phyloP scores from a whole-genome alignment of 2,329 filamentous ascomycete species.

The Capronia epimyces region DNA sequence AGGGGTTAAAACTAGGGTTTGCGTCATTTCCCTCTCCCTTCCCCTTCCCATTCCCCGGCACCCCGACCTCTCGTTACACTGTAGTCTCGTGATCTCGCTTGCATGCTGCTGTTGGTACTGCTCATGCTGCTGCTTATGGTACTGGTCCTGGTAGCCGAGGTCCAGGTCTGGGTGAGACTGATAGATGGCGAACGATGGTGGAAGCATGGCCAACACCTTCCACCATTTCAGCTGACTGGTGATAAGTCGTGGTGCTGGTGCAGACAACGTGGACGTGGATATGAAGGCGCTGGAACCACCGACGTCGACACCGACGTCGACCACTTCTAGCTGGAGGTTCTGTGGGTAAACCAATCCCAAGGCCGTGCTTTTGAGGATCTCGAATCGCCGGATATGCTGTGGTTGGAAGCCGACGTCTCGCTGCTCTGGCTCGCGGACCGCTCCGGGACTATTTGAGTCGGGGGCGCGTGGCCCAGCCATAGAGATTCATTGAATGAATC shows the following conservation, averaged over 20 bases:
- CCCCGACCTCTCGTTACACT: not conserved
- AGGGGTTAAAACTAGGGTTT: constrained; percentile 3
- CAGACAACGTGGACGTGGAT: not conserved
- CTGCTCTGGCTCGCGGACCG: constrained; percentile 22
- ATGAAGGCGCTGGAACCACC: no score
- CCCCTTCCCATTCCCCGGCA: no score
- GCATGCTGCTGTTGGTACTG: not conserved
- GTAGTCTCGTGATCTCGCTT: not conserved
- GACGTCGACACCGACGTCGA: constrained; percentile 10
- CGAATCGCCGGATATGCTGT: constrained; percentile 17
- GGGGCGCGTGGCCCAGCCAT: constrained; percentile 23
- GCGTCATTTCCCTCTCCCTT: no score
- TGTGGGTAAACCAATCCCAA: constrained; percentile 26
- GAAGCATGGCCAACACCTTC: constrained; percentile 15
- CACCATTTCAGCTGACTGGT: constrained; percentile 22
- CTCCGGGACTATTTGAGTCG: constrained; percentile 9
- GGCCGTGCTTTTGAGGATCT: constrained; percentile 25
- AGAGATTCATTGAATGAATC: constrained; percentile 12
- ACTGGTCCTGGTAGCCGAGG: no score
- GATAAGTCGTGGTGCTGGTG: constrained; percentile 3
- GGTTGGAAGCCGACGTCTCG: constrained; percentile 9
- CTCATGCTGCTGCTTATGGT: not conserved
- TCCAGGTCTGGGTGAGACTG: not conserved
- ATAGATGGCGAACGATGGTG: constrained; percentile 16
- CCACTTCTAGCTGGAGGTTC: constrained; percentile 20